Evolutionary conservation across 2,329 filamentous ascomycete genomes (phyloP), one percentile per base, ranked within the genome.

Genomic region (Elsinoe perseae): DNA sequence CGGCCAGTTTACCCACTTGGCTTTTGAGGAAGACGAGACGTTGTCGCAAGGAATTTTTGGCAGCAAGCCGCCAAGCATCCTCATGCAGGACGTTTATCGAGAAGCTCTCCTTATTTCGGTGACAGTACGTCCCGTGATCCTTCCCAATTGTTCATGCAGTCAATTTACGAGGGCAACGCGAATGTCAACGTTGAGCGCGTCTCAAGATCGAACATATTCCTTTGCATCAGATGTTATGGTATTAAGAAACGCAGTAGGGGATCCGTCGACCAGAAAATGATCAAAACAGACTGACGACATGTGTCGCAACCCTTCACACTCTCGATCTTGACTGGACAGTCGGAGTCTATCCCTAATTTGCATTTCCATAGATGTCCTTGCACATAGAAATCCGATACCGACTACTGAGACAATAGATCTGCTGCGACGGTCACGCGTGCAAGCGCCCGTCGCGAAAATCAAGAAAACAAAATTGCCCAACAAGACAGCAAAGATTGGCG

Each of bases 161-260:
- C 48, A 52, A 52, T 52, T 52, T 52, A 25, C 30, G 25, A 32
- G 28, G 20, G 2, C 48, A 52, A 32, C 48, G 48, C 48, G 48
- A 18, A 20, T 28, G 38, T 30, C 30, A 52, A 52, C 28, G 28
- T 52, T 32, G 21, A 9, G 18, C 48, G 48, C 48, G 30, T 52
- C 48, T 28, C 48, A 36, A 18, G 48, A 52, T 52, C 48, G 48
- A 20, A 32, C 28, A 34, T 34, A 14, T 18, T 21, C 28, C 14
- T 20, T 30, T 36, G 27, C 48, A 52, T 52, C 48, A 23, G 14
- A 38, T 38, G 32, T 36, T 36, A 21, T 36, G 48, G 25, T 14
- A 2, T 12, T 52, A 14, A 28, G 48, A 52, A 52, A 52, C 48
- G 30, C 32, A 30, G 30, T 21, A 12, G 25, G 16, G 2, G 25